A percentile compares a stretch with the other conserved stretches of the same genome.
Evolutionary conservation across 306 rosid genomes (phyloP).

Genomic region (Quercus robur): DNA sequence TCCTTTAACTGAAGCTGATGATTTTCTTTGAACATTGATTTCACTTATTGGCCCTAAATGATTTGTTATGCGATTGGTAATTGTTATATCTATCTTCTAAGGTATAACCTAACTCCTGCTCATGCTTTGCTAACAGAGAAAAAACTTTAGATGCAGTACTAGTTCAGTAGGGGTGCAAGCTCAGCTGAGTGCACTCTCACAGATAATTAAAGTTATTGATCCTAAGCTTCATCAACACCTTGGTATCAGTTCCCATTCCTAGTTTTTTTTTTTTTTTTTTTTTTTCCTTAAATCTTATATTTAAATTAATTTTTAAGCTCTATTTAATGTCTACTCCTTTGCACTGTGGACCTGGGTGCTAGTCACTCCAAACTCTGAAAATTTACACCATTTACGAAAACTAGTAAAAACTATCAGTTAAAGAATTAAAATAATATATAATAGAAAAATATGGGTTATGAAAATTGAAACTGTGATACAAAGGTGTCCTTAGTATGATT

Average conservation of each 20-base stretch:
- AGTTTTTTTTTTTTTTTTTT: too few relatives aligned
- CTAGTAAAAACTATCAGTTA: neutral
- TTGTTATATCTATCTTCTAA: slow-evolving; percentile 15
- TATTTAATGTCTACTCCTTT: neutral
- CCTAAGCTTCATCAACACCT: slow-evolving; percentile 97
- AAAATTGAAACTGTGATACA: neutral
- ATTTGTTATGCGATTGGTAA: neutral
- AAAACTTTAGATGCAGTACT: slow-evolving; percentile 69
- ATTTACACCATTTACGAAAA: neutral
- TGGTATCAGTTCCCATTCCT: slow-evolving; percentile 38
- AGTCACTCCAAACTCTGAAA: neutral
- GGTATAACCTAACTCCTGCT: slow-evolving; percentile 27
- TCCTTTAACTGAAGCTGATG: neutral
- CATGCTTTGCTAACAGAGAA: slow-evolving; percentile 63
- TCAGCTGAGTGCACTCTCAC: slow-evolving; percentile 87
- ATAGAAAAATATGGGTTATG: neutral
- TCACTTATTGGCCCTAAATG: neutral
- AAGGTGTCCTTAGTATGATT: neutral
- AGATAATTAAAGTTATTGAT: slow-evolving; percentile 80
- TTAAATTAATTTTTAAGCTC: neutral
- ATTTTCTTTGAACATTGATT: slow-evolving; percentile 2
- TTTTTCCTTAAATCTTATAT: neutral
- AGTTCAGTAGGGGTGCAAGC: slow-evolving; percentile 90
- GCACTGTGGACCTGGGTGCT: neutral
- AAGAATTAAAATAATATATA: neutral